Base-by-base conservation (phyloP, 2,329 filamentous ascomycete genomes). In the Microsporum audouinii region DNA sequence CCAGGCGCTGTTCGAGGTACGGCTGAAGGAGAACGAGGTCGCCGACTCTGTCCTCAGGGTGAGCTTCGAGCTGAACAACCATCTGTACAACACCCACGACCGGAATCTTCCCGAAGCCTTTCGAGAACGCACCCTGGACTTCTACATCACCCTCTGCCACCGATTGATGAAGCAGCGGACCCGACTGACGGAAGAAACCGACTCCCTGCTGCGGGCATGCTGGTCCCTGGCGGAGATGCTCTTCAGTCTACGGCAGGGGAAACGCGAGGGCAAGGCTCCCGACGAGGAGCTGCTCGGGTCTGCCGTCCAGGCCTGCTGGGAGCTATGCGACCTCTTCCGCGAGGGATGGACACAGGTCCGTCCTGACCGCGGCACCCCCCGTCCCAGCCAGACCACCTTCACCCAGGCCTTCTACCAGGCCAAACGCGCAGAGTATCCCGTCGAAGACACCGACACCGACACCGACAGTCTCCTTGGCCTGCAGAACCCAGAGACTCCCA, bases 61-160 rank as follows among this genome's bases (percentile, higher is more conserved):
- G 66, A 96, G 89, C 75, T 96, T 96, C 71, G 92, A 96, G 75
- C 80, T 96, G 29, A 96, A 95, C 75, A 96, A 95, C 68, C 91
- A 97, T 72, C 80, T 97, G 1, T 96, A 92, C 76, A 96, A 92
- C 70, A 91, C 90, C 0, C 90, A 96, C 69, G 90, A 95, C 71
- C 84, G 88, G 36, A 86, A 83, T 60, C 78, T 96, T 2, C 92
- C 91, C 0, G 89, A 95, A 68, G 84, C 87, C 0, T 96, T 97
- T 71, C 84, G 88, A 59, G 91, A 96, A 73, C 81, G 91, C 62
- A 96, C 92, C 0, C 74, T 97, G 61, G 92, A 96, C 69, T 96
- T 96, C 68, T 96, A 96, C 69, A 88, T 96, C 66, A 95, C 92
- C 0, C 74, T 97, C 2, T 96, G 92, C 69, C 92, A 96, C 72